phyloP scores from a whole-genome alignment of 1,284 basidiomycete species.

The Laetiporus sulphureus region DNA sequence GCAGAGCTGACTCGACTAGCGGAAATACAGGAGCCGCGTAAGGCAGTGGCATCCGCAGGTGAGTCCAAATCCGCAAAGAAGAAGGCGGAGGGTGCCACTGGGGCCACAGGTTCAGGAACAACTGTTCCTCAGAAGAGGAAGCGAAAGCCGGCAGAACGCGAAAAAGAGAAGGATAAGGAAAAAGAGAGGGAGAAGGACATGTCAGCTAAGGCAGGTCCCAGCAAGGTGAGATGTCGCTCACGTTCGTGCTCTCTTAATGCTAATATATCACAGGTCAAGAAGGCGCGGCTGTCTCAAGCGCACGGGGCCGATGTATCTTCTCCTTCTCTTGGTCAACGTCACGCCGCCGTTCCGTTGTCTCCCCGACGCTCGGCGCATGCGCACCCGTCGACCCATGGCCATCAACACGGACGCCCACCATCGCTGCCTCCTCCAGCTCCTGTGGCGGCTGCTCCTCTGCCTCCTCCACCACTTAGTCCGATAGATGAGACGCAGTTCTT shows the following conservation, averaged over 20 bases:
- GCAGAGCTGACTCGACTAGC: constrained; percentile 31
- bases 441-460: constrained; percentile 21
- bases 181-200: constrained; percentile 17
- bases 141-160: constrained; percentile 40
- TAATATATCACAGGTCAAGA: constrained; percentile 10
- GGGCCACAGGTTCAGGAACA: constrained; percentile 14
- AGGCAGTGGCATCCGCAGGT: constrained; percentile 6
- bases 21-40: constrained; percentile 16
- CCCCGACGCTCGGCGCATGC: constrained; percentile 17
- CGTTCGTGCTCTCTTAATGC: neutral
- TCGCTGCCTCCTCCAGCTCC: constrained; percentile 20
- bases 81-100: constrained; percentile 9
- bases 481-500: constrained; percentile 87
- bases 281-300: constrained; percentile 21
- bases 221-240: constrained; percentile 23
- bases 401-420: constrained; percentile 23
- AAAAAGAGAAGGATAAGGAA: constrained; percentile 30
- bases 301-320: constrained; percentile 20
- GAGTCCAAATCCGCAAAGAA: constrained; percentile 15
- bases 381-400: constrained; percentile 14
- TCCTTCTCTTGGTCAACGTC: constrained; percentile 19
- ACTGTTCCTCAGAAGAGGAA: constrained; percentile 57
- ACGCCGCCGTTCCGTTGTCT: constrained; percentile 17
- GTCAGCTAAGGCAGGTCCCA: constrained; percentile 26
- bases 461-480: constrained; percentile 32